phyloP scores from a whole-genome alignment of 176 grass and related monocot genomes.

The Luzula sylvatica region DNA sequence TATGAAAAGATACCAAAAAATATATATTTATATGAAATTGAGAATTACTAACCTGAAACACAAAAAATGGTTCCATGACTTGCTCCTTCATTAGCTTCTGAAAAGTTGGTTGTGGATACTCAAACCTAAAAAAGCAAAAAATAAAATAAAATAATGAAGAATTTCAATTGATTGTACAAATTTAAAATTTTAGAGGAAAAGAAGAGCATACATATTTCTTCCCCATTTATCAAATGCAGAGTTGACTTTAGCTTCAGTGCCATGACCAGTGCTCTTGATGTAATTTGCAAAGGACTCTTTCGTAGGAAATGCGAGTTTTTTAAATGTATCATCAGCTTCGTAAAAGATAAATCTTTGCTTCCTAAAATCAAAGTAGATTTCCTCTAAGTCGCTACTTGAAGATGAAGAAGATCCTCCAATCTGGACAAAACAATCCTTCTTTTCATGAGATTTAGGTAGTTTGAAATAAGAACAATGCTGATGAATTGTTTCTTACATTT shows the following conservation, averaged over 20 bases:
- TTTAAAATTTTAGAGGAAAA: background rate
- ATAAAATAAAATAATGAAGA: background rate
- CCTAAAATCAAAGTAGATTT: constrained; percentile 95
- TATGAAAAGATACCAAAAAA: constrained; percentile 12
- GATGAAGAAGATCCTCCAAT: constrained; percentile 42
- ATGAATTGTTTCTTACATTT: constrained; percentile 40
- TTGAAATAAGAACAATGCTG: constrained; percentile 1
- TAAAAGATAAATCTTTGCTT: constrained; percentile 95
- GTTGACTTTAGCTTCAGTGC: constrained; percentile 83
- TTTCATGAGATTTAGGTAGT: background rate
- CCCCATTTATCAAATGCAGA: constrained; percentile 79
- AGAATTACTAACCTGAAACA: constrained; percentile 72
- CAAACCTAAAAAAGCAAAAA: constrained; percentile 41
- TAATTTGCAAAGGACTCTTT: constrained; percentile 68
- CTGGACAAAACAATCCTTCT: constrained; percentile 24
- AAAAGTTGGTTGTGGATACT: constrained; percentile 98
- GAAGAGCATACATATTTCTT: constrained; percentile 76
- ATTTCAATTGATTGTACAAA: background rate
- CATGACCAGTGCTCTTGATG: constrained; percentile 68
- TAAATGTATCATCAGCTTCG: constrained; percentile 55
- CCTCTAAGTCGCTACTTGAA: constrained; percentile 43
- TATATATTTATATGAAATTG: background rate
- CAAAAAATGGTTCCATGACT: constrained; percentile 92
- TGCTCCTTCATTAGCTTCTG: constrained; percentile 99
- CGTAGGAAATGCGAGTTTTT: constrained; percentile 74